Percentiles rank a stretch among this genome's conserved stretches.
phyloP scores from a whole-genome alignment of 164 flowering plant species.

The Magnolia kwangsiensis region DNA sequence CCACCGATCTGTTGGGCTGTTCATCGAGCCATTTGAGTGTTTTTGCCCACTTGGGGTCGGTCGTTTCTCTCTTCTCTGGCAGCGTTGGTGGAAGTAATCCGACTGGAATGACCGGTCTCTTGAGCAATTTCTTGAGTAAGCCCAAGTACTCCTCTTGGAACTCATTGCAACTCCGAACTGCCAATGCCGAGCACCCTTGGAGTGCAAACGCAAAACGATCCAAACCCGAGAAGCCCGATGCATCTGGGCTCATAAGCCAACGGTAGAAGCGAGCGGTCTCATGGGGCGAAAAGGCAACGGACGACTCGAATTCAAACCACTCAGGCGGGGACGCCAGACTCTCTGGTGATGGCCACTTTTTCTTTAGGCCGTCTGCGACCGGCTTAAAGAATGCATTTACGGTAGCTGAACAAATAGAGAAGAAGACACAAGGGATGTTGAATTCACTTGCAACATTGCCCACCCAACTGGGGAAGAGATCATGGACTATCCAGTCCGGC shows the following conservation, averaged over 20 bases:
- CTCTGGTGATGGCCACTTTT: conserved; percentile 16
- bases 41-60: too few species aligned
- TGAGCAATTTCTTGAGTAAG: too few species aligned
- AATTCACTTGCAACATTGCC: conserved; percentile 12
- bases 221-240: conserved; percentile 18
- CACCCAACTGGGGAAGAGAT: conserved; percentile 27
- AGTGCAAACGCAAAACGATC: not conserved
- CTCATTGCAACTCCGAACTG: too few species aligned
- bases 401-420: conserved; percentile 19
- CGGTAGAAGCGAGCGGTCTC: conserved; percentile 7
- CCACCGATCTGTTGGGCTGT: too few species aligned
- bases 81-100: too few species aligned
- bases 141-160: too few species aligned
- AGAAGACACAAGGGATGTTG: conserved; percentile 17
- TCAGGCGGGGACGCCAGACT: conserved; percentile 23
- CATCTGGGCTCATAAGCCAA: not conserved
- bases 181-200: too few species aligned
- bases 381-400: conserved; percentile 11
- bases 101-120: too few species aligned
- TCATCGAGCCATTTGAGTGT: too few species aligned
- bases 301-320: conserved; percentile 38
- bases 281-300: conserved; percentile 11
- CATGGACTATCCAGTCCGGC: conserved; percentile 36
- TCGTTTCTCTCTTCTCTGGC: too few species aligned
- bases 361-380: not conserved